A percentile compares a stretch with the other conserved stretches of the same genome.
Conservation (phyloP, 169 alveolate genomes). For the Plasmodium gonderi region DNA sequence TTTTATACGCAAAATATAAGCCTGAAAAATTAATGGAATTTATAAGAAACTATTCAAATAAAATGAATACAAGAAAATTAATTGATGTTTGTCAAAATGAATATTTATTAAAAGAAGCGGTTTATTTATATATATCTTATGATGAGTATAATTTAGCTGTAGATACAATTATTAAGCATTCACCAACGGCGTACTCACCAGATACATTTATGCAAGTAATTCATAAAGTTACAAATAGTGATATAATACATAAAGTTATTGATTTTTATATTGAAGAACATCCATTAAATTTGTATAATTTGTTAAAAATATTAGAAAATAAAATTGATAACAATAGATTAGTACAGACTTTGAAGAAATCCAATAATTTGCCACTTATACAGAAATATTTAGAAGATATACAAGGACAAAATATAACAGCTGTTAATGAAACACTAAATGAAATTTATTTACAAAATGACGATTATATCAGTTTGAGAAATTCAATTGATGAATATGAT, state of each 20-base stretch:
- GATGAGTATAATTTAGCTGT: conserved; percentile 98
- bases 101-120: conserved; percentile 95
- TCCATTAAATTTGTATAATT: conserved; percentile 97
- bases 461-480: conserved; percentile 94
- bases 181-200: conserved; percentile 93
- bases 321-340: conserved; percentile 95
- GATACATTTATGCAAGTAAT: conserved; percentile 77
- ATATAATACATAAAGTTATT: conserved; percentile 97
- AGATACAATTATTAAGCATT: conserved; percentile 82
- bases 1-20: conserved; percentile 96
- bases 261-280: conserved; percentile 98
- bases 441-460: conserved; percentile 97
- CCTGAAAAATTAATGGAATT: conserved; percentile 96
- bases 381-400: conserved; percentile 85
- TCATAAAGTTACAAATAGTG: conserved; percentile 91
- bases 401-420: conserved; percentile 89
- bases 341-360: conserved; percentile 90
- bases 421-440: conserved; percentile 98
- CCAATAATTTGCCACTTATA: conserved; percentile 88
- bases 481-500: conserved; percentile 94
- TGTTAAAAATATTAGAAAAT: conserved; percentile 83
- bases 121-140: conserved; percentile 96
- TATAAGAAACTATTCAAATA: conserved; percentile 52
- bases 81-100: conserved; percentile 87
- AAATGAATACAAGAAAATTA: conserved; percentile 78